Percentiles rank a stretch among this genome's conserved stretches.
Conservation (phyloP, 306 rosid genomes). For the Dryas alaskensis region DNA sequence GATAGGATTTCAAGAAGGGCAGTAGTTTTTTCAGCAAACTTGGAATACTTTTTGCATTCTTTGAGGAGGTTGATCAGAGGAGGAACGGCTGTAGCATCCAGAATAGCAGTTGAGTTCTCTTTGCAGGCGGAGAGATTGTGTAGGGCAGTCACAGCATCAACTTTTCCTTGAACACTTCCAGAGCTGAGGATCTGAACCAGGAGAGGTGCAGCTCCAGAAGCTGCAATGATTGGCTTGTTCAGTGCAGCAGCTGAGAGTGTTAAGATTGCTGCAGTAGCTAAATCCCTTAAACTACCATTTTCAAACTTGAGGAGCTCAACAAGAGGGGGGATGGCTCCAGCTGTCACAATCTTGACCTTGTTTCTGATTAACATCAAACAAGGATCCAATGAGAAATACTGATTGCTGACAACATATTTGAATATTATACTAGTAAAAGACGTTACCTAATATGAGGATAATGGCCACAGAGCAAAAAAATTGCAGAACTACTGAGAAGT, state of each 20-base stretch:
- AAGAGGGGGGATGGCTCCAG: constrained; percentile 76
- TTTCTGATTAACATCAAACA: constrained; percentile 52
- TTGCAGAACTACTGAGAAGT: background rate
- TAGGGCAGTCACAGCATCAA: constrained; percentile 78
- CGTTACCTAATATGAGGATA: background rate
- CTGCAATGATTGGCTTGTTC: constrained; percentile 68
- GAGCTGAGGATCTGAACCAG: constrained; percentile 79
- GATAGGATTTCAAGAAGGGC: constrained; percentile 74
- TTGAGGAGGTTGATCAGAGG: constrained; percentile 86
- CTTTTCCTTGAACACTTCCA: constrained; percentile 83
- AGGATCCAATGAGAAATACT: constrained; percentile 27
- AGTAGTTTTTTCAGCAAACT: constrained; percentile 81
- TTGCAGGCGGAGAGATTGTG: constrained; percentile 63
- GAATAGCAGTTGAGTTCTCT: constrained; percentile 47
- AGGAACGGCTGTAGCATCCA: constrained; percentile 67
- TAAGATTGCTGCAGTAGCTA: constrained; percentile 85
- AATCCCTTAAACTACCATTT: constrained; percentile 55
- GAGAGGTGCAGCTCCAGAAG: constrained; percentile 82
- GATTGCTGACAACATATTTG: constrained; percentile 18
- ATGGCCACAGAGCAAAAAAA: background rate
- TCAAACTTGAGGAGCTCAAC: constrained; percentile 74
- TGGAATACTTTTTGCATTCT: constrained; percentile 81
- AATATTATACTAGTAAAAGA: constrained; percentile 19
- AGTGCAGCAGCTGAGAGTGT: constrained; percentile 75
- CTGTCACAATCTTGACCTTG: constrained; percentile 77